These are phyloP conservation scores for Yarrowia sp. DNA, from an alignment of 805 yeast species.

Conservation along the genomic window DNA sequence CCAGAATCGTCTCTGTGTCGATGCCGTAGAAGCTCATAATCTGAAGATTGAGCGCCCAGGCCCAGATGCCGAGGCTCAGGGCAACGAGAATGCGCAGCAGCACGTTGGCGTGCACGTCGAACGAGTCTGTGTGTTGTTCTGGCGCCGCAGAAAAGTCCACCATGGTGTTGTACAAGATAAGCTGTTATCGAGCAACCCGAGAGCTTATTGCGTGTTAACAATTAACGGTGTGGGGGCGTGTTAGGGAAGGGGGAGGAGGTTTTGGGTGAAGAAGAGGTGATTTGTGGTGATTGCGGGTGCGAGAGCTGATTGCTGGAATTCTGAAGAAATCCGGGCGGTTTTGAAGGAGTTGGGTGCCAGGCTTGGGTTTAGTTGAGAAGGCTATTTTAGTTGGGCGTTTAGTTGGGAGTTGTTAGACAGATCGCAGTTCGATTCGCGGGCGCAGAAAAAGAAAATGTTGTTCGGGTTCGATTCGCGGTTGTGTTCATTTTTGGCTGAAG, in stretches of 20 bases:
- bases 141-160: constrained; percentile 13
- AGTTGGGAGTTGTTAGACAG: background rate
- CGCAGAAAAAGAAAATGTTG: no score
- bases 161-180: background rate
- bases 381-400: background rate
- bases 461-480: no score
- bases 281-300: no score
- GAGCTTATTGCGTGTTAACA: no score
- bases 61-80: constrained; percentile 38
- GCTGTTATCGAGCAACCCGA: constrained; percentile 11
- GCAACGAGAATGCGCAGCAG: constrained; percentile 44
- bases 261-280: background rate
- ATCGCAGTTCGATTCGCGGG: background rate
- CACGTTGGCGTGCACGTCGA: constrained; percentile 45
- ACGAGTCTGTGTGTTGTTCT: background rate
- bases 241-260: background rate
- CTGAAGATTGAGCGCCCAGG: constrained; percentile 38
- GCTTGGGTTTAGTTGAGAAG: background rate
- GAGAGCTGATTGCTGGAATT: no score
- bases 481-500: no score
- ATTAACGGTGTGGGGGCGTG: background rate
- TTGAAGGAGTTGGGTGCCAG: no score
- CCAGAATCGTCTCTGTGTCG: constrained; percentile 34
- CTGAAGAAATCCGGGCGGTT: no score
- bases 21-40: constrained; percentile 33